Evolutionary conservation across 331 rosid species (phyloP).

Genomic region (Telfairia occidentalis): DNA sequence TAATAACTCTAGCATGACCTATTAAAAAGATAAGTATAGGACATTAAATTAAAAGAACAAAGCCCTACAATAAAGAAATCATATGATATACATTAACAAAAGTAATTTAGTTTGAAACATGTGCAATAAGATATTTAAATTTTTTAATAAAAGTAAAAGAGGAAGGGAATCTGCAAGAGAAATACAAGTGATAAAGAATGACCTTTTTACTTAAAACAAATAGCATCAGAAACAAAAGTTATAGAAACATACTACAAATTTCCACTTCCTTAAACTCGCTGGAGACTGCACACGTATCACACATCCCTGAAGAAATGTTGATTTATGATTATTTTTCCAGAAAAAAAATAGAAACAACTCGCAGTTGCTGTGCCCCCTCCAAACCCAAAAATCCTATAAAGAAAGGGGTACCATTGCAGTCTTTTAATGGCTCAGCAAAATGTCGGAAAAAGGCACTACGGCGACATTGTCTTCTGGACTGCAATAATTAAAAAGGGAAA

Average conservation of each 20-base stretch:
- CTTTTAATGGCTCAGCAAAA: conserved; percentile 87
- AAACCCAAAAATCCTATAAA: background rate
- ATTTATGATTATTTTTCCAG: background rate
- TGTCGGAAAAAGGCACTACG: conserved; percentile 69
- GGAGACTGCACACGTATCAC: conserved; percentile 80
- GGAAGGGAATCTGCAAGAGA: background rate
- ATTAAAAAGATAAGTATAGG: conserved; percentile 1
- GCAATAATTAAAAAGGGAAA: conserved; percentile 15
- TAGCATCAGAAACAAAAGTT: conserved; percentile 1
- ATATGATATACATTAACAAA: background rate
- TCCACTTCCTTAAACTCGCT: conserved; percentile 66
- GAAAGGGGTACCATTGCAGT: conserved; percentile 59
- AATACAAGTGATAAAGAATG: background rate
- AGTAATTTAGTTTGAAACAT: background rate
- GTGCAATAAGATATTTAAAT: background rate
- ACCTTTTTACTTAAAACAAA: background rate
- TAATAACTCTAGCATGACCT: conserved; percentile 64
- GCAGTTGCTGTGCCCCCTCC: background rate
- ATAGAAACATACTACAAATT: conserved; percentile 46
- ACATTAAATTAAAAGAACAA: background rate
- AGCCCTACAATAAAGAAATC: background rate
- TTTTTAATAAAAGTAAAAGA: background rate
- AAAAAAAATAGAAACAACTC: background rate
- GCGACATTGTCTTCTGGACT: conserved; percentile 78
- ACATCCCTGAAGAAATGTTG: conserved; percentile 56